Base-by-base conservation (phyloP, 2,329 filamentous ascomycete species). In the Penicillium hordei region DNA sequence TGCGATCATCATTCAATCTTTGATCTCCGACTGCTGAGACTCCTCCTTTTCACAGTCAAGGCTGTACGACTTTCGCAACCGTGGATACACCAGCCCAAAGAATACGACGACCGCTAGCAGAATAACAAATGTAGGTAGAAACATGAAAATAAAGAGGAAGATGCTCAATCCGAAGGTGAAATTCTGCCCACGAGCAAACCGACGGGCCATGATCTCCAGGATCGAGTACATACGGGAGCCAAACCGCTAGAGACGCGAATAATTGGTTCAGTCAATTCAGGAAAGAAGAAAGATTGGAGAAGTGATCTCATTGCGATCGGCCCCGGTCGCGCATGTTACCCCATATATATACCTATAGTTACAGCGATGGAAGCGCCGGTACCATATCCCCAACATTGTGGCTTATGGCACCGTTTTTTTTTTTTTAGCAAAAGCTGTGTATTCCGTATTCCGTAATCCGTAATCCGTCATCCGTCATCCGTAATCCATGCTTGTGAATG, bases 101-200 rank as follows among this genome's bases (percentile, higher is more conserved):
- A 73, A 72, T 19, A 68, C 54, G 2, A 74, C 55, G 10, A 74
- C 72, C 1, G 68, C 71, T 19, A 72, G 48, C 2, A 74, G 58
- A 9, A 73, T 60, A 7, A 74, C 53, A 27, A 74, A 61, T 1
- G 72, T 74, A 5, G 72, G 72, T 5, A 74, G 52, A n/a, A 73
- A 69, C 66, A 72, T 70, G 42, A 73, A 74, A 13, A 65, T 67
- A 27, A 74, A 74, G 15, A 74, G 64, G 21, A 74, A 60, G 1
- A 72, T 13, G 29, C 70, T 73, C 36, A 74, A 42, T 17, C 70
- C 71, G 27, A 73, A 59, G 34, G 69, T 68, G 40, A 66, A 34
- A 46, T 64, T 65, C 31, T 70, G 69, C 21, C 65, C 65, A 39
- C 59, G 66, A 36, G 71, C 61, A 23, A 72, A 55, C 17, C 64